These are phyloP conservation scores for Amanita fuliginea DNA, from an alignment of 768 basidiomycete genomes.

Conservation along the genomic window DNA sequence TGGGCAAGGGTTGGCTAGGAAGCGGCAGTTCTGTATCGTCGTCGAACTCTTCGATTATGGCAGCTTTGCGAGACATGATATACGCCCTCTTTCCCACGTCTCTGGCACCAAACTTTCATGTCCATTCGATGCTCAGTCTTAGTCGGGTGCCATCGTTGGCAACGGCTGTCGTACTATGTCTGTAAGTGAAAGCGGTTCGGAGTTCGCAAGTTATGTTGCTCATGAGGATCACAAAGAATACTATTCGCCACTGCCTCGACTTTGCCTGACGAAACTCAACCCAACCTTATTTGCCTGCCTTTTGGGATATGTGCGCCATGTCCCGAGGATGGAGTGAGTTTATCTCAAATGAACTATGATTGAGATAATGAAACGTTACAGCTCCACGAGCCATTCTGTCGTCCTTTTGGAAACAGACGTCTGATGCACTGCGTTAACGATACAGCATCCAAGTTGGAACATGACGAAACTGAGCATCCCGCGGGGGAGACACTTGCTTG, in stretches of 20 bases:
- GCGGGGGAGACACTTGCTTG: slow-evolving; percentile 69
- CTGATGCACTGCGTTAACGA: slow-evolving; percentile 69
- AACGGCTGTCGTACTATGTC: slow-evolving; percentile 20
- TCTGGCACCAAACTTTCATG: slow-evolving; percentile 1
- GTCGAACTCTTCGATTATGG: slow-evolving; percentile 76
- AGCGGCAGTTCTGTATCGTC: slow-evolving; percentile 90
- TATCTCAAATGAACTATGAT: neutral
- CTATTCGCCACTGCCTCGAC: slow-evolving; percentile 5
- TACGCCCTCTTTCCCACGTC: slow-evolving; percentile 10
- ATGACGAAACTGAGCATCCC: slow-evolving; percentile 9
- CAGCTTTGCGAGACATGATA: slow-evolving; percentile 59
- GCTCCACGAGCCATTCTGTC: slow-evolving; percentile 84
- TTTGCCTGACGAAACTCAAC: slow-evolving; percentile 11
- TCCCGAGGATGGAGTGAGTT: slow-evolving; percentile 49
- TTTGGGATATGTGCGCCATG: slow-evolving; percentile 54
- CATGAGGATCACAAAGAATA: slow-evolving; percentile 2
- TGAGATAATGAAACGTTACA: slow-evolving; percentile 17
- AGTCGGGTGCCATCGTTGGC: slow-evolving; percentile 7
- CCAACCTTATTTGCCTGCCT: slow-evolving; percentile 34
- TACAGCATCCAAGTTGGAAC: slow-evolving; percentile 9
- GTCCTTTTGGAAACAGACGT: slow-evolving; percentile 91
- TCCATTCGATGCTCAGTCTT: slow-evolving; percentile 13
- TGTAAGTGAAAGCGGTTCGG: slow-evolving; percentile 17
- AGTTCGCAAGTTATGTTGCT: neutral
- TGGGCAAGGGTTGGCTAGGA: slow-evolving; percentile 53